phyloP scores from a whole-genome alignment of 2,329 filamentous ascomycete species.

The Chaetomiaceae sp. region DNA sequence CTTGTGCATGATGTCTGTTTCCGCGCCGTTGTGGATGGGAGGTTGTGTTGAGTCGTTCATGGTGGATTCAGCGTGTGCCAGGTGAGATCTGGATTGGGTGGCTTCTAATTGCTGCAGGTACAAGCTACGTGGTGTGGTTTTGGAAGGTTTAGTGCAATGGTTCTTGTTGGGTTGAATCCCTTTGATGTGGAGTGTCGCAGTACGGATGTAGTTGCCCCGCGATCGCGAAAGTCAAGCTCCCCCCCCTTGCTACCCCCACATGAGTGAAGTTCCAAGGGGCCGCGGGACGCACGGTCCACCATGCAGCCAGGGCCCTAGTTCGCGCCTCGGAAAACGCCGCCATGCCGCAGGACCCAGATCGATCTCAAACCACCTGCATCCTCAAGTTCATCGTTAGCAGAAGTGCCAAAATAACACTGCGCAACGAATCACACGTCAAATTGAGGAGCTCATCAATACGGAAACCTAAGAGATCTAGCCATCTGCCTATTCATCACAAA shows the following conservation, averaged over 20 bases:
- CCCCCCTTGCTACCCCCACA: background rate
- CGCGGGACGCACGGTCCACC: slow-evolving; percentile 5
- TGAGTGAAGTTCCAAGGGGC: background rate
- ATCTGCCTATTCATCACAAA: background rate
- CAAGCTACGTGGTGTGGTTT: too few species aligned
- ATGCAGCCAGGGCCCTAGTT: background rate
- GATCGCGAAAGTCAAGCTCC: background rate
- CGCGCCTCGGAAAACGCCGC: slow-evolving; percentile 10
- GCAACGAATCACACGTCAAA: background rate
- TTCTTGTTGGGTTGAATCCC: too few species aligned
- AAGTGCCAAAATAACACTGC: too few species aligned
- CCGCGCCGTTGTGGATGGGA: background rate
- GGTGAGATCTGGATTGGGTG: background rate
- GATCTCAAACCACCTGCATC: too few species aligned
- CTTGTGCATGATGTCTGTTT: slow-evolving; percentile 34
- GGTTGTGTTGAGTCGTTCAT: slow-evolving; percentile 16
- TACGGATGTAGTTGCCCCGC: background rate
- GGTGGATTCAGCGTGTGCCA: background rate
- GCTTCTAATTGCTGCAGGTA: too few species aligned
- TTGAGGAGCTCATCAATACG: background rate
- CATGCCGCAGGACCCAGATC: too few species aligned
- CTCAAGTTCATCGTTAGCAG: background rate
- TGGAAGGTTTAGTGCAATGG: too few species aligned
- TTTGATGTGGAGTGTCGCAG: too few species aligned
- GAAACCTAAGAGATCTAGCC: background rate